Evolutionary conservation across 352 stramenopile genomes (phyloP), one percentile per base, ranked within the genome.

Genomic region (Aphanomyces cochlioides): DNA sequence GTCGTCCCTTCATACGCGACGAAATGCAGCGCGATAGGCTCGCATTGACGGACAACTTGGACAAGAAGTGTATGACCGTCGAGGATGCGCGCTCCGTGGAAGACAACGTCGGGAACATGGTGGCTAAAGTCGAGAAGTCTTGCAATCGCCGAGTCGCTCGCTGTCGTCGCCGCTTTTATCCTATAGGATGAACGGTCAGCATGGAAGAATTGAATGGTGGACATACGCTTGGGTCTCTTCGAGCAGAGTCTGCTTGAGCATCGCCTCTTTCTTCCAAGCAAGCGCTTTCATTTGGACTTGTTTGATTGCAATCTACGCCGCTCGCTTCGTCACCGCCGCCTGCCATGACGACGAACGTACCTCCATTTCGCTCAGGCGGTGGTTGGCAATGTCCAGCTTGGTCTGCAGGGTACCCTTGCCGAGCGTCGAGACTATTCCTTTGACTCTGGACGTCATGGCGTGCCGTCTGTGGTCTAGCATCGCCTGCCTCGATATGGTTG

Each of bases 391-490:
- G 63, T 89, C 83, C 74, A 89, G 81, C n/a, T 90, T 89, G 7
- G 83, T 76, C 4, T 72, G 76, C 10, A 92, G 67, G 8, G 83
- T 80, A n/a, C 90, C 81, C 54, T 85, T 86, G 4, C 83, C 83
- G 0, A 92, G 67, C 41, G 76, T 88, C 7, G 77, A 81, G 39
- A 90, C 75, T 10, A 85, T 78, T 37, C 79, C 77, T 34, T 81
- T 85, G 59, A 89, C 79, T 21, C 78, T 75, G 17, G 60, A 83
- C 68, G 88, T 80, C 3, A 90, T 69, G 66, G 87, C 75, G 3
- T 75, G 77, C 1, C 76, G 80, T 34, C 79, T 77, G 21, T 88
- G 79, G n/a, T 90, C 80, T 0, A 77, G 78, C 1, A 89, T 66
- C 10, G 88, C 43, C 50, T 89, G 72, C 4, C 73, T 67, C 5